Evolutionary conservation across 345 rosid genomes (phyloP), one percentile per base, ranked within the genome.

Genomic region (Eucalyptus marginata): DNA sequence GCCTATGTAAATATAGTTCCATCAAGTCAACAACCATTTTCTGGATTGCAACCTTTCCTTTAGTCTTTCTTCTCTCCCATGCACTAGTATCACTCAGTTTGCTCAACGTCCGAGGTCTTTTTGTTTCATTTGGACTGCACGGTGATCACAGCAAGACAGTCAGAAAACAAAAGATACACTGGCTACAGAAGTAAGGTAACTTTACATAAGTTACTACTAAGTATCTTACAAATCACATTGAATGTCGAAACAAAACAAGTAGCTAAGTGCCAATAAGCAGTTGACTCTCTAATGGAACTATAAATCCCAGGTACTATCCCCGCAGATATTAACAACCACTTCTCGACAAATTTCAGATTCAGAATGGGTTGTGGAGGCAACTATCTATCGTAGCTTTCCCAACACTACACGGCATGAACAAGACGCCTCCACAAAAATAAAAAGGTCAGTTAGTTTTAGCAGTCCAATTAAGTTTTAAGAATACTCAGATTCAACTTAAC

Each of bases 1-100:
- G 94, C 92, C 99, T 94, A 87, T 96, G 97, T 88, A 97, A 93
- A 93, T 97, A 97, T 43, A 97, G 93, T 93, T 97, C 99, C 99
- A 96, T 96, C 91, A 97, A 93, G 94, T 96, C 98, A 87, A 97
- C 99, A 86, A 96, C 98, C 99, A 97, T 97, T 92, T 96, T 97
- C 93, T 97, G 99, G 88, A 97, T 96, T 4, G 99, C 98, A 88
- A 97, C 96, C 92, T 95, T 97, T 50, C 99, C 99, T 92, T 97
- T 97, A 22, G 95, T 95, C 96, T 97, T 97, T 92, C 97, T 95
- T 93, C 92, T 96, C 92, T 96, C 97, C 99, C 99, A 97, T 50
- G 91, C 93, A 85, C 93, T 94, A 64, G 96, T 95, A 89, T 97
- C 99, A 90, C 89, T 95, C 92, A 97, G 92, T 87, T 96, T 97